These are phyloP conservation scores for Annulohypoxylon moriforme DNA, from an alignment of 495 filamentous ascomycete species.

Conservation along the genomic window DNA sequence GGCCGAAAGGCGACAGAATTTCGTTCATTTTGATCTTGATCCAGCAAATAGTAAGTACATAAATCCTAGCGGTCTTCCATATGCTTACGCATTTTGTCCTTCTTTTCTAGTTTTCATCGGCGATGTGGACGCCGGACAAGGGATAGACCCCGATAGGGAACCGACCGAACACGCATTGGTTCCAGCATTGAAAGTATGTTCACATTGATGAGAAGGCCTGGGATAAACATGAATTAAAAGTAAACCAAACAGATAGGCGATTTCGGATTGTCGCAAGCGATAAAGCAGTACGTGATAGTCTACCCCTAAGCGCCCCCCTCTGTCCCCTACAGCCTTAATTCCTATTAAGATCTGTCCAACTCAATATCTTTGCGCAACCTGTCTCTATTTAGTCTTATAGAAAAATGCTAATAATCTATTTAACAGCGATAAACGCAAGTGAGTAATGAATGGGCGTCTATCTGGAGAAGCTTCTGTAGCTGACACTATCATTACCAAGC, in stretches of 20 bases:
- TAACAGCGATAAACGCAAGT: slow-evolving; percentile 26
- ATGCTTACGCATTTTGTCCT: neutral
- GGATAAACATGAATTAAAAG: neutral
- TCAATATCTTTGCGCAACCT: no score
- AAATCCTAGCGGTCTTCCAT: neutral
- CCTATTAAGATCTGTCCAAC: no score
- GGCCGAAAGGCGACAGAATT: neutral
- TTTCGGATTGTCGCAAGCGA: slow-evolving; percentile 7
- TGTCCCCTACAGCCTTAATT: no score
- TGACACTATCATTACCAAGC: neutral
- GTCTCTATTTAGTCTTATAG: no score
- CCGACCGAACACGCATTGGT: slow-evolving; percentile 6
- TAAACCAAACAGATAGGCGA: slow-evolving; percentile 10
- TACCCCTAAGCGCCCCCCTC: no score
- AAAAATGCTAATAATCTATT: neutral
- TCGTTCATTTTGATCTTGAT: slow-evolving; percentile 34
- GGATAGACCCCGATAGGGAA: neutral
- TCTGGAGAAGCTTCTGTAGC: neutral
- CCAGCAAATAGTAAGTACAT: slow-evolving; percentile 16
- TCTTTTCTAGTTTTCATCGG: slow-evolving; percentile 12
- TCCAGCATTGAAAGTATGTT: slow-evolving; percentile 25
- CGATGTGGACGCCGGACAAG: neutral
- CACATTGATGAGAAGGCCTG: neutral
- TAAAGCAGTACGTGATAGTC: slow-evolving; percentile 17
- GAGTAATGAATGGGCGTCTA: neutral